Evolutionary conservation across 768 basidiomycete genomes (phyloP).

Genomic region (Termitomyces sp.): DNA sequence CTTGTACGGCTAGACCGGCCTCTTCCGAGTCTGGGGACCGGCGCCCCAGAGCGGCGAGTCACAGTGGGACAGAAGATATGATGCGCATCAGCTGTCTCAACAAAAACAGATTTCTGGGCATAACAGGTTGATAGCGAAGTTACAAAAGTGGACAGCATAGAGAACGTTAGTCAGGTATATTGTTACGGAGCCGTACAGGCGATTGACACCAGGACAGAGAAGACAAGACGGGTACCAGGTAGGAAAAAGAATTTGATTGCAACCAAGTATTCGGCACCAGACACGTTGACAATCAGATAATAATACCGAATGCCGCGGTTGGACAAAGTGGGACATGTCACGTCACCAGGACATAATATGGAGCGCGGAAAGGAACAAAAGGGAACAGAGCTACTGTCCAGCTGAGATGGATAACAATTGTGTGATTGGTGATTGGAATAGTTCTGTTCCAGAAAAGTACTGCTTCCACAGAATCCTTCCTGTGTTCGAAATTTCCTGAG

Average conservation of each 20-base stretch:
- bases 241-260: neutral
- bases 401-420: neutral
- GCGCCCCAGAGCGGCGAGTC: slow-evolving; percentile 1
- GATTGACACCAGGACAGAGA: neutral
- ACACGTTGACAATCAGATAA: slow-evolving; percentile 11
- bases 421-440: neutral
- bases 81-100: slow-evolving; percentile 11
- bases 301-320: slow-evolving; percentile 7
- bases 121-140: slow-evolving; percentile 2
- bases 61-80: slow-evolving; percentile 5
- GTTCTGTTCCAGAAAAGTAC: neutral
- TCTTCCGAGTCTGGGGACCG: slow-evolving; percentile 9
- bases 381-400: neutral
- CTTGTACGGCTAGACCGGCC: slow-evolving; percentile 4
- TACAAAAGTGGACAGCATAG: neutral
- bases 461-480: neutral
- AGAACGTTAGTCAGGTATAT: neutral
- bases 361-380: neutral
- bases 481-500: neutral
- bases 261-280: slow-evolving; percentile 10
- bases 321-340: neutral
- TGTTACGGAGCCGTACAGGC: neutral
- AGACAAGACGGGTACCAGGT: neutral
- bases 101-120: slow-evolving; percentile 6
- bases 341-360: neutral